A percentile compares a stretch with the other conserved stretches of the same genome.
phyloP scores from a whole-genome alignment of 2,329 filamentous ascomycete species.

The Fusarium citri region DNA sequence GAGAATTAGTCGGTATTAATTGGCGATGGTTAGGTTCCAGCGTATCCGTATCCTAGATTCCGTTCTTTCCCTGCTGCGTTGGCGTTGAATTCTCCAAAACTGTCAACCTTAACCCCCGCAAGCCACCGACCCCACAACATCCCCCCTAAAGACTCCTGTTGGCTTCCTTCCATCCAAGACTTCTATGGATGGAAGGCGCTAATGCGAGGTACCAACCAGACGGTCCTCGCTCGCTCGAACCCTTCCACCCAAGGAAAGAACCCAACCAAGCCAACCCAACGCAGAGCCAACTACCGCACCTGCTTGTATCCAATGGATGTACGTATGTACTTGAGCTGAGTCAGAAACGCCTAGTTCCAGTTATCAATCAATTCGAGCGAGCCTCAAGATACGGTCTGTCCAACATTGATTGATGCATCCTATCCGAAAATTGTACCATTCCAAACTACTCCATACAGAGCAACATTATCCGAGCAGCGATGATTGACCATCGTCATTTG shows the following conservation, averaged over 20 bases:
- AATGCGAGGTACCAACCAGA: conserved; percentile 44
- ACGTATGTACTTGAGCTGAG: background rate
- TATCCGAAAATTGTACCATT: background rate
- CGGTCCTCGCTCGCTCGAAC: conserved; percentile 31
- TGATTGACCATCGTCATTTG: conserved; percentile 30
- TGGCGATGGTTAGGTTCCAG: conserved; percentile 1
- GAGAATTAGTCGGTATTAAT: background rate
- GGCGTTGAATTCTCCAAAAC: conserved; percentile 25
- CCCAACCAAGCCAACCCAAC: conserved; percentile 17
- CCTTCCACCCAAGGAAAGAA: conserved; percentile 25
- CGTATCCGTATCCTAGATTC: conserved; percentile 27
- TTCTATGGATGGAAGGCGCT: conserved; percentile 34
- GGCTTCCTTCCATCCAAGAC: conserved; percentile 19
- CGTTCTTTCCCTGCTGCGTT: background rate
- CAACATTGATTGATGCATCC: conserved; percentile 2
- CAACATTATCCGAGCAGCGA: conserved; percentile 7
- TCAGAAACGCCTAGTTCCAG: background rate
- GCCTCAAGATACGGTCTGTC: background rate
- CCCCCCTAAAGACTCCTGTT: conserved; percentile 17
- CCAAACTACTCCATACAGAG: conserved; percentile 9
- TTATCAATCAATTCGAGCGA: background rate
- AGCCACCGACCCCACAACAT: conserved; percentile 35
- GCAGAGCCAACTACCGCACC: conserved; percentile 16
- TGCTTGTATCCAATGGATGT: background rate
- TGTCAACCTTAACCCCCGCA: conserved; percentile 27